Conservation (phyloP, 2,329 filamentous ascomycete genomes). For the Berkeleyomyces rouxiae region DNA sequence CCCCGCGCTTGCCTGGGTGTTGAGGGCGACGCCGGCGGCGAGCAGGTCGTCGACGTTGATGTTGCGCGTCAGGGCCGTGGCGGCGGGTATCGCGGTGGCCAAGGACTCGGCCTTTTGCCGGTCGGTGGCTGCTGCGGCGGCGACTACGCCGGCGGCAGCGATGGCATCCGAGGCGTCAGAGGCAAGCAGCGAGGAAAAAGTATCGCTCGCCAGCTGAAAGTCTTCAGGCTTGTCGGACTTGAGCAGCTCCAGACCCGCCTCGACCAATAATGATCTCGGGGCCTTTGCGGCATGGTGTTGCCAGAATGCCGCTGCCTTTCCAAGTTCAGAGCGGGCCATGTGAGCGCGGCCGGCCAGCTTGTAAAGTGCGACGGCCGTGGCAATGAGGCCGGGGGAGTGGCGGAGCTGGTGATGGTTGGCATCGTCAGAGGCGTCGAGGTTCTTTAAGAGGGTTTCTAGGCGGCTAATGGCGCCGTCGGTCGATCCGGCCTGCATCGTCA, state of each 20-base stretch:
- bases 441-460: slow-evolving; percentile 58
- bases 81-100: slow-evolving; percentile 40
- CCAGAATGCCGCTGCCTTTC: slow-evolving; percentile 72
- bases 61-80: slow-evolving; percentile 42
- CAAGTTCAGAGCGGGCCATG: slow-evolving; percentile 56
- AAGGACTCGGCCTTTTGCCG: slow-evolving; percentile 38
- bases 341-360: slow-evolving; percentile 55
- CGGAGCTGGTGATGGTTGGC: slow-evolving; percentile 49
- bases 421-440: slow-evolving; percentile 45
- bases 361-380: slow-evolving; percentile 65
- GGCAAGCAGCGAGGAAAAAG: slow-evolving; percentile 57
- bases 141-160: slow-evolving; percentile 69
- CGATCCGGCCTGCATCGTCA: slow-evolving; percentile 59
- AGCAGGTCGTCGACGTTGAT: slow-evolving; percentile 48
- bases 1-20: slow-evolving; percentile 20
- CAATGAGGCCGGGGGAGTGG: slow-evolving; percentile 72
- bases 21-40: slow-evolving; percentile 41
- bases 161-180: slow-evolving; percentile 50
- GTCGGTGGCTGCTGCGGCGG: slow-evolving; percentile 52
- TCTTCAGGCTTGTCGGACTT: slow-evolving; percentile 56
- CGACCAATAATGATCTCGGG: slow-evolving; percentile 53
- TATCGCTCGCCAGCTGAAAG: slow-evolving; percentile 51
- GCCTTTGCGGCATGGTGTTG: slow-evolving; percentile 33
- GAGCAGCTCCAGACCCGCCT: slow-evolving; percentile 69
- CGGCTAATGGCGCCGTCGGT: slow-evolving; percentile 56